These are phyloP conservation scores for Pythium monospermum DNA, from an alignment of 352 stramenopile species.

Conservation along the genomic window DNA sequence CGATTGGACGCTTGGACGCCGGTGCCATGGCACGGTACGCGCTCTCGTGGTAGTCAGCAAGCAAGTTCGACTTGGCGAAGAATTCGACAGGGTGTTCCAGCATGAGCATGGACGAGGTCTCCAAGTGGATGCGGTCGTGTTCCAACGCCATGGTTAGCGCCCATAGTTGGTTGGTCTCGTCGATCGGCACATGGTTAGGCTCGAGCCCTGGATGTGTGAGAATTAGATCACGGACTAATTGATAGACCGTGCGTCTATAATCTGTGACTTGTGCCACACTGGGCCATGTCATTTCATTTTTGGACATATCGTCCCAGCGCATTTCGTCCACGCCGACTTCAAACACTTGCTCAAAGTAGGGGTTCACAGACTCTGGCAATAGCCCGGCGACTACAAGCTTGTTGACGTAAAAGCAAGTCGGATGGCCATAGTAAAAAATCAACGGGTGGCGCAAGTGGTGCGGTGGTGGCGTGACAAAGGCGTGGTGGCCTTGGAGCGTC, in stretches of 20 bases:
- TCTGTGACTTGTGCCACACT: slow-evolving; percentile 85
- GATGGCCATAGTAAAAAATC: slow-evolving; percentile 98
- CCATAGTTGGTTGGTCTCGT: slow-evolving; percentile 88
- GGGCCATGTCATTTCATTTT: slow-evolving; percentile 95
- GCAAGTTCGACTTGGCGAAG: slow-evolving; percentile 79
- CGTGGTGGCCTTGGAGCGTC: slow-evolving; percentile 85
- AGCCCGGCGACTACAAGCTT: slow-evolving; percentile 93
- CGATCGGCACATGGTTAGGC: slow-evolving; percentile 67
- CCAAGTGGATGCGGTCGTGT: slow-evolving; percentile 97
- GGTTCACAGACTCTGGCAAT: slow-evolving; percentile 83
- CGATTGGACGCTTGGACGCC: slow-evolving; percentile 45
- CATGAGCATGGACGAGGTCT: slow-evolving; percentile 96
- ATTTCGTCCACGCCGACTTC: slow-evolving; percentile 98
- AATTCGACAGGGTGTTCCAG: slow-evolving; percentile 89
- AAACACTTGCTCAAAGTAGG: slow-evolving; percentile 95
- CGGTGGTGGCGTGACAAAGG: slow-evolving; percentile 88
- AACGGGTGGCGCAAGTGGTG: slow-evolving; percentile 94
- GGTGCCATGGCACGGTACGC: slow-evolving; percentile 25
- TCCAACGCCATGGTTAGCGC: slow-evolving; percentile 94
- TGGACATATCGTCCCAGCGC: slow-evolving; percentile 98
- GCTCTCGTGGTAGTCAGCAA: slow-evolving; percentile 82
- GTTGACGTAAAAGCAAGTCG: slow-evolving; percentile 95
- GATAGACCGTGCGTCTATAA: slow-evolving; percentile 92
- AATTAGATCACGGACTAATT: slow-evolving; percentile 83
- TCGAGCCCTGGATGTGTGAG: slow-evolving; percentile 84